phyloP scores from a whole-genome alignment of 75 land plant species.

The Picea glauca region DNA sequence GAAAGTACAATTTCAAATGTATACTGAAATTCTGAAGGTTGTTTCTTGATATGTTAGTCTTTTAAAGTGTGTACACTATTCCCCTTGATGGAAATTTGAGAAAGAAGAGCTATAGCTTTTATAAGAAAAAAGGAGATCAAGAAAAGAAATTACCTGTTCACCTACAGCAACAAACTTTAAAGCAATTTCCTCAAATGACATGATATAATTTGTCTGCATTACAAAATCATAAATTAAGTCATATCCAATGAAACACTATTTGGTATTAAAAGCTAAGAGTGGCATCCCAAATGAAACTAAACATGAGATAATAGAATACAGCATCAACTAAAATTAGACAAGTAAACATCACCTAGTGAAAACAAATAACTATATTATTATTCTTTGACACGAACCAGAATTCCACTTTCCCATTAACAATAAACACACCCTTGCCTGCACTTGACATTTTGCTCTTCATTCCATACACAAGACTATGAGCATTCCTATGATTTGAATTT shows the following conservation, averaged over 20 bases:
- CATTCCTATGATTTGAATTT: too few relatives aligned
- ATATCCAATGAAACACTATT: neutral
- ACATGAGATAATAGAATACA: neutral
- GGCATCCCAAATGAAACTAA: neutral
- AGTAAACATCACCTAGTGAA: neutral
- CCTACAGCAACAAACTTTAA: slow-evolving; percentile 78
- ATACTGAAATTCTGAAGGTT: neutral
- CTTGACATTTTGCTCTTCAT: too few relatives aligned
- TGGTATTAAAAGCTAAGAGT: neutral
- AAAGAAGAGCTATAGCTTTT: neutral
- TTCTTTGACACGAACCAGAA: neutral
- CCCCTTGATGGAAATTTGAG: neutral
- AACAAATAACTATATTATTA: neutral
- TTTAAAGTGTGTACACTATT: neutral
- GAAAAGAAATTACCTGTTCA: slow-evolving; percentile 62
- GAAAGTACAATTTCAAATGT: neutral
- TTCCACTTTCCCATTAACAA: too few relatives aligned
- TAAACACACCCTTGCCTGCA: too few relatives aligned
- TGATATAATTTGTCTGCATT: slow-evolving; percentile 64
- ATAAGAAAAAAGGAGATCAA: too few relatives aligned
- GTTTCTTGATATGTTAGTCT: neutral
- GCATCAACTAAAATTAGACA: neutral
- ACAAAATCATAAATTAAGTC: neutral
- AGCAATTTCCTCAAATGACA: slow-evolving; percentile 95
- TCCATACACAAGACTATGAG: too few relatives aligned